phyloP scores from a whole-genome alignment of 2,329 filamentous ascomycete genomes.

The Cadophora malorum region DNA sequence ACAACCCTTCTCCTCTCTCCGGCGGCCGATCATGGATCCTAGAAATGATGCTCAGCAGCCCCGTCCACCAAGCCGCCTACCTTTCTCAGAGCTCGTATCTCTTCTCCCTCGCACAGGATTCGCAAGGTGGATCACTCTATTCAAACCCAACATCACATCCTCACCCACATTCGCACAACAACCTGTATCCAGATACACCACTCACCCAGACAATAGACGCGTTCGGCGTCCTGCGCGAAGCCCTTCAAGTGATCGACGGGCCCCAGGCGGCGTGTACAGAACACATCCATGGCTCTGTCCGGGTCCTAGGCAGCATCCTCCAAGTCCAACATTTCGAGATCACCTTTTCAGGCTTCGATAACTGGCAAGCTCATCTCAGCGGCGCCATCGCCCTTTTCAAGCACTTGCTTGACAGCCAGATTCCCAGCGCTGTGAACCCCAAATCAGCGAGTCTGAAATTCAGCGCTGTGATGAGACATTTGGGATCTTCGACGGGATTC shows the following conservation, averaged over 20 bases:
- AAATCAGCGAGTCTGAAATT: neutral
- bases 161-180: neutral
- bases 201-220: neutral
- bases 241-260: neutral
- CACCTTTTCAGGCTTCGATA: neutral
- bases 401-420: neutral
- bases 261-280: neutral
- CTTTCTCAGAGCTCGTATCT: neutral
- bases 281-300: neutral
- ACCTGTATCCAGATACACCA: neutral
- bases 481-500: neutral
- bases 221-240: neutral
- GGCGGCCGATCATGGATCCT: neutral
- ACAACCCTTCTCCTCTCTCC: neutral
- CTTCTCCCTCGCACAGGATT: neutral
- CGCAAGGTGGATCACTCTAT: neutral
- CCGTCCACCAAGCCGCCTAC: neutral
- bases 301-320: neutral
- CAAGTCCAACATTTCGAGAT: neutral
- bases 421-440: neutral
- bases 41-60: neutral
- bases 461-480: neutral
- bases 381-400: neutral
- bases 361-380: neutral
- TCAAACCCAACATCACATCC: neutral